phyloP scores from a whole-genome alignment of 2,329 filamentous ascomycete genomes.

The Plectosphaerella cucumerina region DNA sequence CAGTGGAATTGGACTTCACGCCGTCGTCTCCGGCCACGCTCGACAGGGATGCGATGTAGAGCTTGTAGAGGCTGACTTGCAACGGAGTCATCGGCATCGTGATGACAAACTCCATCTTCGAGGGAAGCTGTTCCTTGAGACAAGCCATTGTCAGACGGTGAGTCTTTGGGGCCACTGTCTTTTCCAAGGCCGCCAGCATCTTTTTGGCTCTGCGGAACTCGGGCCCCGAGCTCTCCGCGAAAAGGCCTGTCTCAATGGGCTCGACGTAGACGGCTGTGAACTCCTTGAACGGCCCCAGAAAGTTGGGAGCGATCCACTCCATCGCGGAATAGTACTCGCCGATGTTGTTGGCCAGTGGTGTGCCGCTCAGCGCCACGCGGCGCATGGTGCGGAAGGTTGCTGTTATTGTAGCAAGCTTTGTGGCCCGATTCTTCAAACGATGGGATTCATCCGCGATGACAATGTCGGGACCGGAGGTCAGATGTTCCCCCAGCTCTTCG shows the following conservation, averaged over 20 bases:
- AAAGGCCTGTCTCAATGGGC: constrained; percentile 71
- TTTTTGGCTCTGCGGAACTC: constrained; percentile 60
- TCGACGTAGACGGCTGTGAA: constrained; percentile 68
- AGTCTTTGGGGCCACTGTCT: constrained; percentile 72
- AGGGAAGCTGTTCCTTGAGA: constrained; percentile 62
- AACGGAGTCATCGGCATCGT: constrained; percentile 63
- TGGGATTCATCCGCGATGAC: constrained; percentile 87
- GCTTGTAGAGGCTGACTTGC: constrained; percentile 60
- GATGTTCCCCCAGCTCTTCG: constrained; percentile 33
- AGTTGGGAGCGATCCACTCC: constrained; percentile 78
- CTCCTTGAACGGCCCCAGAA: constrained; percentile 63
- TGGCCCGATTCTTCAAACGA: constrained; percentile 61
- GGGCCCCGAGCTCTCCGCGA: constrained; percentile 51
- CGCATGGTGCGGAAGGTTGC: constrained; percentile 59
- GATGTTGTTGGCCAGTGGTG: constrained; percentile 80
- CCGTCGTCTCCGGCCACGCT: neutral
- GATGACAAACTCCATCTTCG: constrained; percentile 79
- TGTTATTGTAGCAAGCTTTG: constrained; percentile 50
- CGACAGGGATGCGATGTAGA: constrained; percentile 28
- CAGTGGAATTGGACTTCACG: neutral
- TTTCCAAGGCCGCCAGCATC: constrained; percentile 66
- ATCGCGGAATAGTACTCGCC: constrained; percentile 84
- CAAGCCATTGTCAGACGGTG: constrained; percentile 65
- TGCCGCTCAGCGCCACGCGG: constrained; percentile 82
- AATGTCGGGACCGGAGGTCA: constrained; percentile 62